Evolutionary conservation across 1,284 basidiomycete species (phyloP).

Genomic region (Marasmius tenuissimus): DNA sequence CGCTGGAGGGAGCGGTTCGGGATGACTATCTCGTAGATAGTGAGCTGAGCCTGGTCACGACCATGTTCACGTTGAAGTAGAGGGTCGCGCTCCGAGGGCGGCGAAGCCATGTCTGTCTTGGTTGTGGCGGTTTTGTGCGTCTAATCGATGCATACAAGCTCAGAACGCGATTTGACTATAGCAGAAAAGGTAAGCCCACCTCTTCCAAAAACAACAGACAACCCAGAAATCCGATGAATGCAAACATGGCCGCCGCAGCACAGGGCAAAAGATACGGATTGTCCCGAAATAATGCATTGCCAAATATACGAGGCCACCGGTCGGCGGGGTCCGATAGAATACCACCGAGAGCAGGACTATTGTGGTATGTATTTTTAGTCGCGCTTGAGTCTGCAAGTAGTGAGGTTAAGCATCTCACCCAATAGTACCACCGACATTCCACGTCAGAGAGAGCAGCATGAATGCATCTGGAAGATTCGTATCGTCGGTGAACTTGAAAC

Average conservation of each 20-base stretch:
- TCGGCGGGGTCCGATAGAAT: slow-evolving; percentile 26
- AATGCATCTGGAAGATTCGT: slow-evolving; percentile 28
- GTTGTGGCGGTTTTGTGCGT: slow-evolving; percentile 18
- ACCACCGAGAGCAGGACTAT: slow-evolving; percentile 25
- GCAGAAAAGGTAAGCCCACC: slow-evolving; percentile 16
- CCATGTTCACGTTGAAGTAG: neutral
- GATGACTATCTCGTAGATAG: slow-evolving; percentile 28
- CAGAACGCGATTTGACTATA: slow-evolving; percentile 1
- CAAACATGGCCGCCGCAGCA: slow-evolving; percentile 22
- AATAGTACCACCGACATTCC: slow-evolving; percentile 21
- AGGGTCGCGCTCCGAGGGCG: neutral
- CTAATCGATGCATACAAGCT: neutral
- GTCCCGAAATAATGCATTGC: slow-evolving; percentile 19
- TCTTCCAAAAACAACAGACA: slow-evolving; percentile 30
- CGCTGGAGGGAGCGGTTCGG: slow-evolving; percentile 26
- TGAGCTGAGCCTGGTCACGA: slow-evolving; percentile 10
- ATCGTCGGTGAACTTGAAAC: slow-evolving; percentile 24
- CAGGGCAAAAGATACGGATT: slow-evolving; percentile 35
- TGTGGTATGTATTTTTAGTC: neutral
- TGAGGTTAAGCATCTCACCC: slow-evolving; percentile 15
- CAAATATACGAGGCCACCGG: slow-evolving; percentile 23
- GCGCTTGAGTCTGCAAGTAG: neutral
- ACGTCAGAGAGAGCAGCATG: slow-evolving; percentile 25
- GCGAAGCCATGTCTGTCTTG: neutral
- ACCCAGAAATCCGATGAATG: slow-evolving; percentile 23